Base-by-base conservation (phyloP, 2,329 filamentous ascomycete species). In the Celoporthe dispersa region DNA sequence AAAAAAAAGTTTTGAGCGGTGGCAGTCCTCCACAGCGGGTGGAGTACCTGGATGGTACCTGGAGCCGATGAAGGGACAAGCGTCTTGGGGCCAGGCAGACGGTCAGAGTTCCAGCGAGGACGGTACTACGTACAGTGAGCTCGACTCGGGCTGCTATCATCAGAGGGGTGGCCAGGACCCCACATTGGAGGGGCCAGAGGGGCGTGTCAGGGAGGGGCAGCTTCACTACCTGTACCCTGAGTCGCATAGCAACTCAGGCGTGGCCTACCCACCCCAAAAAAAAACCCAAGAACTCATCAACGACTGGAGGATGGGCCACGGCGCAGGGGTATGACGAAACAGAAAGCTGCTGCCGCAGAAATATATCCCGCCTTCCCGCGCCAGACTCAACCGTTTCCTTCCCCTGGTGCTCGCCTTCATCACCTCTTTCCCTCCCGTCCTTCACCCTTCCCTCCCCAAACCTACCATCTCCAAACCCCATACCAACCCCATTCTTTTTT, bases 361-460 rank as follows among this genome's bases (percentile, higher is more conserved):
- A 64, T 64, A 64, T 64, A 44, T 48, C 61, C 61, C 61, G 61
- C 61, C 61, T 33, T 64, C 37, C 61, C 28, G 41, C 39, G 63
- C 41, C 44, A 65, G 53, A 35, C 35, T 65, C 31, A 33, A 51
- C 63, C 33, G 41, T 55, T 51, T 48, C 11, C 31, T 22, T 9
- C 2, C 6, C 33, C 14, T 7, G 14, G 14, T 11, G 14, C 62
- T 28, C 28, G 31, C 16, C 63, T 35, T 39, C 41, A 63, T 41
- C 28, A 44, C 22, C 37, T 65, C 44, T 65, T 44, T 37, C 63
- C 33, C 61, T 62, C 39, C 55, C 41, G 64, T n/a, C 25, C 59
- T 41, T 60, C 62, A 16, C 51, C 60, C 51, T 60, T 28, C 67
- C 69, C 68, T 73, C 75, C 69, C 39, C 28, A 53, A 71, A 33